Percentiles rank a stretch among this genome's conserved stretches.
Evolutionary conservation across 805 yeast genomes (phyloP).

Genomic region (Lipomyces mesembrius): DNA sequence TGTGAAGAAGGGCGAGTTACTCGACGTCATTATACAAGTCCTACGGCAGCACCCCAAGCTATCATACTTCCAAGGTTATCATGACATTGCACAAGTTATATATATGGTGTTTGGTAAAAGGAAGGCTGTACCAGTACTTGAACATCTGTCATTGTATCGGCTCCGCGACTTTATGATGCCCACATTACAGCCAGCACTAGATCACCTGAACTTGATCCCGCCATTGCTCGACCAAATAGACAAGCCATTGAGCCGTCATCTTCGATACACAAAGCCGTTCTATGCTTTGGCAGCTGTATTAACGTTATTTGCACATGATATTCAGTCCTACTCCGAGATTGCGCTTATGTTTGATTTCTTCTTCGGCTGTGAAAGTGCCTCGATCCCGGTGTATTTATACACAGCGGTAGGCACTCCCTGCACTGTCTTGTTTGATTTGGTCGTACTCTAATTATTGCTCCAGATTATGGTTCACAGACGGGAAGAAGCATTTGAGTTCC

Average conservation of each 20-base stretch:
- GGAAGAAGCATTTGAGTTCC: conserved; percentile 49
- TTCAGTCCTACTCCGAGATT: conserved; percentile 54
- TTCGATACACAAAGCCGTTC: conserved; percentile 56
- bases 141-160: conserved; percentile 60
- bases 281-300: conserved; percentile 78
- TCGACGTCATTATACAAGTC: conserved; percentile 55
- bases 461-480: conserved; percentile 45
- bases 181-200: conserved; percentile 65
- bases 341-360: conserved; percentile 71
- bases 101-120: conserved; percentile 55
- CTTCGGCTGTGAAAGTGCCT: conserved; percentile 60
- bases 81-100: conserved; percentile 77
- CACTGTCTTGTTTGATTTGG: not conserved
- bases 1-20: conserved; percentile 50
- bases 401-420: conserved; percentile 47
- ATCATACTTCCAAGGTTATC: conserved; percentile 90
- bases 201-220: conserved; percentile 70
- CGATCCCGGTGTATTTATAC: conserved; percentile 63
- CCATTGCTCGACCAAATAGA: conserved; percentile 60
- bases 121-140: conserved; percentile 51
- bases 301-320: conserved; percentile 78
- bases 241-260: conserved; percentile 46
- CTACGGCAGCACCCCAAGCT: conserved; percentile 65
- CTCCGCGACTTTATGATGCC: conserved; percentile 86
- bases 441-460: conserved; percentile 47